These are phyloP conservation scores for Maudiozyma pseudohumilis DNA, from an alignment of 805 yeast species.

Conservation along the genomic window DNA sequence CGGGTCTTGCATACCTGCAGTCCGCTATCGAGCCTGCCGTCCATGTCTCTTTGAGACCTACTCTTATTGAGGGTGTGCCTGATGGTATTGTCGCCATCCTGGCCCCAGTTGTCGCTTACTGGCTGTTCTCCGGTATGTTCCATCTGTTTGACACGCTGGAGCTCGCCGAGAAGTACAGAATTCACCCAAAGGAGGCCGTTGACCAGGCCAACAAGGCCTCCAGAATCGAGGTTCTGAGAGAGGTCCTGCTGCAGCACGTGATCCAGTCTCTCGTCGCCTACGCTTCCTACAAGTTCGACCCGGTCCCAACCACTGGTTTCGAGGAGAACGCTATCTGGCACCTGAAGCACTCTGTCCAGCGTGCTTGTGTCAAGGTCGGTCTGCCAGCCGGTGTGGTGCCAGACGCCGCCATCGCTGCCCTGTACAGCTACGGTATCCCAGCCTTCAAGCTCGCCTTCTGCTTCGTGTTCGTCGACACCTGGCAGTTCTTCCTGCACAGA, in stretches of 20 bases:
- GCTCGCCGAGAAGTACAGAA: constrained; percentile 73
- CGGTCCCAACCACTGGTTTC: constrained; percentile 41
- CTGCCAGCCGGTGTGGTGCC: constrained; percentile 2
- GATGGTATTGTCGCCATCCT: constrained; percentile 66
- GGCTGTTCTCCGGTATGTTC: constrained; percentile 68
- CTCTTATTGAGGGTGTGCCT: constrained; percentile 12
- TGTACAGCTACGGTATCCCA: constrained; percentile 60
- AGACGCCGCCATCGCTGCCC: constrained; percentile 32
- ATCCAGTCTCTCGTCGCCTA: constrained; percentile 71
- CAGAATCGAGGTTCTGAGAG: constrained; percentile 57
- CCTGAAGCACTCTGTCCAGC: constrained; percentile 20
- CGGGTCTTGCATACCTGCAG: constrained; percentile 7
- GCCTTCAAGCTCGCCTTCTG: constrained; percentile 48
- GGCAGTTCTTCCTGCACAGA: constrained; percentile 92
- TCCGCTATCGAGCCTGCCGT: constrained; percentile 25
- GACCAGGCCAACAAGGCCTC: constrained; percentile 65
- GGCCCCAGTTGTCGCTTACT: constrained; percentile 74
- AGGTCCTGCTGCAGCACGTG: constrained; percentile 76
- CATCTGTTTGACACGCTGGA: constrained; percentile 64
- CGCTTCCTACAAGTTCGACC: constrained; percentile 46
- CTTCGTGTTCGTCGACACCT: constrained; percentile 72
- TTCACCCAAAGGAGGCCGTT: constrained; percentile 88
- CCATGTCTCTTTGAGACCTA: constrained; percentile 2
- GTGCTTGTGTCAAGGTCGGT: not conserved
- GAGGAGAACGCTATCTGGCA: constrained; percentile 41